Conservation (phyloP, 495 filamentous ascomycete genomes). For the Penicillium crystallinum region DNA sequence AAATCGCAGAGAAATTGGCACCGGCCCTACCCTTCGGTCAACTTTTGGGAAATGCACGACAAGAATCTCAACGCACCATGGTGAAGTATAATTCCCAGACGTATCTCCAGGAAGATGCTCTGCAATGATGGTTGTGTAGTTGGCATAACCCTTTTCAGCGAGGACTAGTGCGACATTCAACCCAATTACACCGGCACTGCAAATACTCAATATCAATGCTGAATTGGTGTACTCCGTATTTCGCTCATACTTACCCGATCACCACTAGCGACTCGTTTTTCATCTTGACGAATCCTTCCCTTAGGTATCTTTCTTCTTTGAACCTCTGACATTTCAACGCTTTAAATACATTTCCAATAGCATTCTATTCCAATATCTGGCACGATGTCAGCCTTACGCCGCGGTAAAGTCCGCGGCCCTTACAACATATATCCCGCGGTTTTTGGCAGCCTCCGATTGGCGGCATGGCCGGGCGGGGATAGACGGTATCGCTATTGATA, state of each 20-base stretch:
- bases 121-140: slow-evolving; percentile 23
- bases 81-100: slow-evolving; percentile 26
- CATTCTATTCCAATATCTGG: neutral
- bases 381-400: neutral
- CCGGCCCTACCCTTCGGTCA: slow-evolving; percentile 20
- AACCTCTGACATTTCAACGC: neutral
- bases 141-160: slow-evolving; percentile 22
- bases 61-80: slow-evolving; percentile 21
- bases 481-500: neutral
- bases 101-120: slow-evolving; percentile 31
- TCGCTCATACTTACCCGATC: slow-evolving; percentile 9
- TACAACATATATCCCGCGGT: neutral
- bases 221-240: neutral
- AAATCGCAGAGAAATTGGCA: slow-evolving; percentile 32
- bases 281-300: neutral
- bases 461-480: neutral
- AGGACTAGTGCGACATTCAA: slow-evolving; percentile 31
- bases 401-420: slow-evolving; percentile 4
- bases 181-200: slow-evolving; percentile 31
- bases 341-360: neutral
- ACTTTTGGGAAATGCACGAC: neutral
- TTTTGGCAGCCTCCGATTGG: neutral
- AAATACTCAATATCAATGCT: neutral
- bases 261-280: slow-evolving; percentile 16
- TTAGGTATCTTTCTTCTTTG: neutral